phyloP scores from a whole-genome alignment of 2,329 filamentous ascomycete genomes.

The Ceratocystis cacaofunesta region DNA sequence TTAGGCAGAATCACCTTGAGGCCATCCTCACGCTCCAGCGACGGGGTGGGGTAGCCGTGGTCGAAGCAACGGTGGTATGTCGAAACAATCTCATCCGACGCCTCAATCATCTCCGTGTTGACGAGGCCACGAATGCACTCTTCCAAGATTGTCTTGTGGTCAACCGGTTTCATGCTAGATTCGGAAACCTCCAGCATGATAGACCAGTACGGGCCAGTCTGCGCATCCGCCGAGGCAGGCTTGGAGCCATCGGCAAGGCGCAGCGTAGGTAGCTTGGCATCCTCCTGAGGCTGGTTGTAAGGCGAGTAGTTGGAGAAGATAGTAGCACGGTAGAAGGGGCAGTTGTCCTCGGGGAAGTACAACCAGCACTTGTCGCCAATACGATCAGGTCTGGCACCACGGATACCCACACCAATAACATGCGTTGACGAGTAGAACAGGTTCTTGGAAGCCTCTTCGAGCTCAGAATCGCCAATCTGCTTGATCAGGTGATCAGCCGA shows the following conservation, averaged over 20 bases:
- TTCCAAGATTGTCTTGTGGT: slow-evolving; percentile 67
- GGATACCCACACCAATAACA: slow-evolving; percentile 89
- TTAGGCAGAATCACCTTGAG: slow-evolving; percentile 85
- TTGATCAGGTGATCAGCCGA: slow-evolving; percentile 78
- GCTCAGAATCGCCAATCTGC: slow-evolving; percentile 74
- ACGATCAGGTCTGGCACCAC: slow-evolving; percentile 77
- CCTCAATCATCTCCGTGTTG: slow-evolving; percentile 92
- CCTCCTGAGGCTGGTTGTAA: slow-evolving; percentile 80
- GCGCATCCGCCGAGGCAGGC: slow-evolving; percentile 52
- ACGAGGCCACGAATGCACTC: slow-evolving; percentile 92
- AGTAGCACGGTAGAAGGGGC: slow-evolving; percentile 97
- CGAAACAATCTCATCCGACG: slow-evolving; percentile 86
- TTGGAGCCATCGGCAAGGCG: slow-evolving; percentile 77
- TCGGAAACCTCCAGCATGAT: slow-evolving; percentile 99
- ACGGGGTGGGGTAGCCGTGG: slow-evolving; percentile 93
- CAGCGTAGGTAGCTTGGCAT: slow-evolving; percentile 72
- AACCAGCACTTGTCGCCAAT: slow-evolving; percentile 99
- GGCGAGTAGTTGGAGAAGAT: slow-evolving; percentile 99
- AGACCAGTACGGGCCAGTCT: slow-evolving; percentile 96
- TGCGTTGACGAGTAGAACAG: slow-evolving; percentile 96
- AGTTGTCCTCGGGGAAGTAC: slow-evolving; percentile 98
- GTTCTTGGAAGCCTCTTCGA: slow-evolving; percentile 53
- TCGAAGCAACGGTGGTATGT: slow-evolving; percentile 97
- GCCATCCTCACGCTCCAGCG: slow-evolving; percentile 87
- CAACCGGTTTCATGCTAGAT: slow-evolving; percentile 86